Base-by-base conservation (phyloP, 805 yeast species). In the Hanseniaspora clermontiae region DNA sequence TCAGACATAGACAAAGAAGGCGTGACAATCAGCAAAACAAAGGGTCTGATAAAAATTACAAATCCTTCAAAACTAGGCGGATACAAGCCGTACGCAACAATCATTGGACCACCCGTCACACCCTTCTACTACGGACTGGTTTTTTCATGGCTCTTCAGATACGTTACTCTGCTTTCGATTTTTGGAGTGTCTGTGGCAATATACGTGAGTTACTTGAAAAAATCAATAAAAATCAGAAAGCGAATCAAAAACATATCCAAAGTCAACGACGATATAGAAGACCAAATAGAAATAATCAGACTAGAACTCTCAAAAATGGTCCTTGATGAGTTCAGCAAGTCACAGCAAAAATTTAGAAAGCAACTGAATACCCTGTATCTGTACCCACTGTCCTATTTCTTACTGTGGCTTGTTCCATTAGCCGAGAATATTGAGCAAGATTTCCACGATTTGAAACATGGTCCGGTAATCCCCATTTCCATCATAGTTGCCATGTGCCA, bases 101-200 rank as follows among this genome's bases (percentile, higher is more conserved):
- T 88, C 89, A 83, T 95, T 65, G 88, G 84, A 66, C 70, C 88
- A 55, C 90, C 95, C 0, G 78, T 79, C 43, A 59, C 69, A 1
- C 95, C 95, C 0, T 65, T 74, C 6, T 88, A 93, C 93, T 83
- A 81, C 65, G 73, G 87, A 57, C 64, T 84, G 42, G 87, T 74
- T 1, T 70, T 89, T 52, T 79, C 88, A 60, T 90, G 95, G 95
- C 81, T 81, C 1, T 89, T 93, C 14, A 74, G 96, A 51, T 88
- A 81, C 65, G 67, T 78, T 58, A 77, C 89, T 56, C 76, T 85
- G 58, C 64, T 84, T 9, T 64, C 77, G 27, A 85, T 90, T 60
- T 63, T 86, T 34, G 65, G 74, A 2, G 78, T 87, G 48, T 89
- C 89, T 67, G 70, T 79, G 50, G 73, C 83, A 39, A 82, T 89